A percentile compares a stretch with the other conserved stretches of the same genome.
Evolutionary conservation across 2,329 filamentous ascomycete species (phyloP).

Genomic region (Clarireedia homoeocarpa): DNA sequence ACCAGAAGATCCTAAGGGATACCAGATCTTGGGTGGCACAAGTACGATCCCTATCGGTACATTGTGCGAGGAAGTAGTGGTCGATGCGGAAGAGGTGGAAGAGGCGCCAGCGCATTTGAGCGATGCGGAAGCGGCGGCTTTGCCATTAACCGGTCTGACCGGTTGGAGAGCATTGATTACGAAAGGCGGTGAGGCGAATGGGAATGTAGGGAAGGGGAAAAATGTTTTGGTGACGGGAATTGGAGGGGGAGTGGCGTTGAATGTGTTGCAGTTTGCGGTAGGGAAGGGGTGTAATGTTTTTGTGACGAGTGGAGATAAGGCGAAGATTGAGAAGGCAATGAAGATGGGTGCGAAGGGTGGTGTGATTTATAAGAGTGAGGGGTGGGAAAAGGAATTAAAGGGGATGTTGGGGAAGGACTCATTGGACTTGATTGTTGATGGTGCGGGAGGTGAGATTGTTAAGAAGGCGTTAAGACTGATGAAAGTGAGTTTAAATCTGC

Average conservation of each 20-base stretch:
- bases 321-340: constrained; percentile 64
- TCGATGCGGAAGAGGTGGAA: constrained; percentile 68
- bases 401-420: constrained; percentile 52
- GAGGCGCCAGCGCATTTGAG: constrained; percentile 64
- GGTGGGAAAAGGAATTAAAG: constrained; percentile 73
- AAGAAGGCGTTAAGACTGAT: constrained; percentile 58
- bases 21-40: constrained; percentile 63
- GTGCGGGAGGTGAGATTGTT: constrained; percentile 82
- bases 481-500: constrained; percentile 41
- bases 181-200: constrained; percentile 55
- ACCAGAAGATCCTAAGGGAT: constrained; percentile 58
- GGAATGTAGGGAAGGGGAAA: constrained; percentile 51
- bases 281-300: constrained; percentile 46
- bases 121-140: constrained; percentile 68
- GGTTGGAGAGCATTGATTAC: constrained; percentile 79
- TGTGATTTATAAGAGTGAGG: constrained; percentile 69
- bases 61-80: constrained; percentile 62
- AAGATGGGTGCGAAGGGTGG: constrained; percentile 71
- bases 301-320: constrained; percentile 46
- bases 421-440: constrained; percentile 81
- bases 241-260: constrained; percentile 83
- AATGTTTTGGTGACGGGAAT: constrained; percentile 88
- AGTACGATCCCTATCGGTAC: constrained; percentile 59
- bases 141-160: constrained; percentile 68
- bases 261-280: constrained; percentile 71